Evolutionary conservation across 2,329 filamentous ascomycete genomes (phyloP), one percentile per base, ranked within the genome.

Genomic region (Cryphonectria japonica): DNA sequence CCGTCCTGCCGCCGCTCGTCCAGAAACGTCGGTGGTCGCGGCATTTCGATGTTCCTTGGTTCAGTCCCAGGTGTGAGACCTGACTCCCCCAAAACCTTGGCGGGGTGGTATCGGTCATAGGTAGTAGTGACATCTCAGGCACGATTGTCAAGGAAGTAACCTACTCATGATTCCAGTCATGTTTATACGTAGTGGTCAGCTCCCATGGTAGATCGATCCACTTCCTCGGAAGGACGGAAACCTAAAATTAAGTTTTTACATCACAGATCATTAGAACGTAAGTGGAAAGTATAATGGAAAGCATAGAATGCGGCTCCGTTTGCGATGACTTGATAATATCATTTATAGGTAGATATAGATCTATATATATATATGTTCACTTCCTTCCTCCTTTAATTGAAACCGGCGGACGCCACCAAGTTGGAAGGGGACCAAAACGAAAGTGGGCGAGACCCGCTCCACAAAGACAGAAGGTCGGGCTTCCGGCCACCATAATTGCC

Each of bases 151-250:
- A 14, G 11, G 29, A 5, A 57, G 26, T 57, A 3, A 29, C 26
- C 52, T 57, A 57, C 9, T 57, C 52, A 57, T 57, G 52, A 14
- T 57, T 50, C 43, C 2, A 22, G 43, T 16, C 43, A 46, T 46
- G 4, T 2, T 46, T 8, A 16, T 57, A 26, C 11, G 13, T 57
- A n/a, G 9, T 57, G 0, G 52, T 11, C 29, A 11, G 26, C 26
- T 26, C 26, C 26, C 26, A 26, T 26, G 26, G 52, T 34, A 34
- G 52, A 6, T 57, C 8, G 8, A 39, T 11, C 26, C 52, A 54
- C n/a, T 57, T 57, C 26, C 52, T 57, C 52, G 52, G 52, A 29
- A 57, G 52, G 52, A 29, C 52, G n/a, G n/a, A 26, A 57, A 57
- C 11, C n/a, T 57, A 57, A 34, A 34, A 4, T 34, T 6, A 34